Evolutionary conservation across 345 rosid species (phyloP).

Genomic region (Eucalyptus decipiens): DNA sequence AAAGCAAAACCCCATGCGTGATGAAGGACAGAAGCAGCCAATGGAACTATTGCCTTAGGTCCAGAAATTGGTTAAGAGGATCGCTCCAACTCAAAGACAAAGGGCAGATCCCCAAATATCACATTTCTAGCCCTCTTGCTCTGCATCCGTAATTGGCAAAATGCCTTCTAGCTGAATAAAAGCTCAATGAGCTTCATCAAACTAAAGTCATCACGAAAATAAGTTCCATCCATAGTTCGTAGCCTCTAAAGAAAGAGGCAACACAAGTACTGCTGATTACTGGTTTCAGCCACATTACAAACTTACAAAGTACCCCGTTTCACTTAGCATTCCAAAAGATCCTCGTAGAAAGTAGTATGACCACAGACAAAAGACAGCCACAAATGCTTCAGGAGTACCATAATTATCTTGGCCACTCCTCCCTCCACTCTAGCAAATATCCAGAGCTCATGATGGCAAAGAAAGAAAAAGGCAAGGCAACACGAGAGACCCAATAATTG

Average conservation of each 20-base stretch:
- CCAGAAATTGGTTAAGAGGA: not conserved
- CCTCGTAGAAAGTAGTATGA: not conserved
- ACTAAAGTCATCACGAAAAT: not conserved
- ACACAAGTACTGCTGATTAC: not conserved
- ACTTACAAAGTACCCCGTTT: not conserved
- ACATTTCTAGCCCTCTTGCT: not conserved
- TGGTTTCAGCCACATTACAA: too few relatives aligned
- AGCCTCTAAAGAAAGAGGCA: not conserved
- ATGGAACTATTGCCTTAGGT: not conserved
- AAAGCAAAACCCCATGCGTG: not conserved
- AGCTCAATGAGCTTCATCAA: not conserved
- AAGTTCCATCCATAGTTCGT: not conserved
- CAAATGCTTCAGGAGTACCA: not conserved
- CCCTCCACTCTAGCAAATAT: not conserved
- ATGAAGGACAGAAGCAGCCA: not conserved
- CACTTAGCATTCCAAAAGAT: not conserved
- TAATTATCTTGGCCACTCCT: not conserved
- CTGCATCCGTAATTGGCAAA: not conserved
- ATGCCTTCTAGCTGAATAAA: not conserved
- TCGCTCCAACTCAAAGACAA: not conserved
- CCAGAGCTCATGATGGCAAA: not conserved
- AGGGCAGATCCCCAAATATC: not conserved
- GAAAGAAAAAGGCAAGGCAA: not conserved
- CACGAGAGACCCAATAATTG: not conserved
- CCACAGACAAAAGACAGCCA: not conserved